Conservation (phyloP, 2,329 filamentous ascomycete species). For the Fusarium hainanense region DNA sequence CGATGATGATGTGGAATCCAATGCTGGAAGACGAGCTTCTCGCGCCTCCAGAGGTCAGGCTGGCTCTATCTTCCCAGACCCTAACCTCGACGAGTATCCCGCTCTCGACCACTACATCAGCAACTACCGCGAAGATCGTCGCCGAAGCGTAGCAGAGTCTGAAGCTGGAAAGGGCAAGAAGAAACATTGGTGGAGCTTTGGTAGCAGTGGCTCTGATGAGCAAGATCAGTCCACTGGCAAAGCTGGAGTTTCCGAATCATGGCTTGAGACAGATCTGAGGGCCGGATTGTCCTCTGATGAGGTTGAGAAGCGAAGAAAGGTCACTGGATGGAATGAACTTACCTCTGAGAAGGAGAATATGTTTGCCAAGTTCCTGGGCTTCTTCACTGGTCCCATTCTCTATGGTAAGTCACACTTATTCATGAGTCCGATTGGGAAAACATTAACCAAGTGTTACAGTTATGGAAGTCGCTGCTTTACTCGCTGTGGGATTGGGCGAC, state of each 20-base stretch:
- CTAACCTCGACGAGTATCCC: conserved; percentile 24
- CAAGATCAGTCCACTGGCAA: neutral
- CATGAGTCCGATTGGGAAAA: fast-evolving
- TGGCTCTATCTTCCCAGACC: conserved; percentile 16
- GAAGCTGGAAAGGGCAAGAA: conserved; percentile 16
- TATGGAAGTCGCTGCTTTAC: conserved; percentile 30
- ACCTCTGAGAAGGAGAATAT: conserved; percentile 28
- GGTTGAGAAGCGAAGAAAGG: conserved; percentile 12
- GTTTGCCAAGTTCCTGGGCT: neutral
- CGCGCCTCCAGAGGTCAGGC: conserved; percentile 21
- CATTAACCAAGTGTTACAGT: neutral
- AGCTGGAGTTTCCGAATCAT: conserved; percentile 17
- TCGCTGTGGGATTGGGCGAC: conserved; percentile 28
- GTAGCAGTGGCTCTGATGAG: neutral
- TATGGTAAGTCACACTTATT: neutral
- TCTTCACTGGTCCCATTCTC: conserved; percentile 16
- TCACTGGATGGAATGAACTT: conserved; percentile 30
- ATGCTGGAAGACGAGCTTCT: conserved; percentile 13
- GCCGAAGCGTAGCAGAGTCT: conserved; percentile 9
- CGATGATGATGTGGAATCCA: conserved; percentile 22
- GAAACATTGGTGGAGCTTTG: conserved; percentile 35
- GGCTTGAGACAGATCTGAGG: conserved; percentile 25
- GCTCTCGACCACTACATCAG: conserved; percentile 32
- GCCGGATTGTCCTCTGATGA: conserved; percentile 21
- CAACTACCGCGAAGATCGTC: conserved; percentile 33